Evolutionary conservation across 1,284 basidiomycete genomes (phyloP).

Genomic region (Sanghuangporus sanghuang): DNA sequence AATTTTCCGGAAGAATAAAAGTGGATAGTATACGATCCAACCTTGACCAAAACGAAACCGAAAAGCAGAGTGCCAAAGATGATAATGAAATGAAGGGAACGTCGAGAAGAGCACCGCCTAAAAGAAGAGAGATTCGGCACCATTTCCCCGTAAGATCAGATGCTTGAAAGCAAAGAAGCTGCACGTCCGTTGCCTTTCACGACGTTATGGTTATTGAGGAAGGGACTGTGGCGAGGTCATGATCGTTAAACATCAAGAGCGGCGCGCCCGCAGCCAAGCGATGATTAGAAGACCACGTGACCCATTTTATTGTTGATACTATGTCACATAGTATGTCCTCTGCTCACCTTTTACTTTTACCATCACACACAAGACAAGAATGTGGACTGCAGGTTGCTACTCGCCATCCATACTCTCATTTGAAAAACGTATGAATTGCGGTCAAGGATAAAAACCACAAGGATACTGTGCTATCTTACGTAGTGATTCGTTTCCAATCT

Average conservation of each 20-base stretch:
- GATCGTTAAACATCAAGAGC: not conserved
- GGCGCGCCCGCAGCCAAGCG: not conserved
- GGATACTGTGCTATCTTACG: no score
- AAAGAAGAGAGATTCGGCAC: not conserved
- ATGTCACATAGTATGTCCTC: no score
- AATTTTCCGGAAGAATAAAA: not conserved
- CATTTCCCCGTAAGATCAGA: not conserved
- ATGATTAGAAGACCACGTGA: no score
- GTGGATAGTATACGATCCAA: not conserved
- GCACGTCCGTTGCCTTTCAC: not conserved
- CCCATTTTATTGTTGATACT: no score
- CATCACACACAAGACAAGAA: no score
- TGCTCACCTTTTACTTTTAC: no score
- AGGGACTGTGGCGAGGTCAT: not conserved
- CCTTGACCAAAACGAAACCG: not conserved
- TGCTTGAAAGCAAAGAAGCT: not conserved
- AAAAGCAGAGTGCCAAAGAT: not conserved
- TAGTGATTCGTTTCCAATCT: no score
- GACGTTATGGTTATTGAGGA: not conserved
- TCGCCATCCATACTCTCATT: no score
- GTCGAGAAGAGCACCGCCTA: not conserved
- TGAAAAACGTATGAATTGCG: no score
- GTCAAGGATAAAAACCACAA: no score
- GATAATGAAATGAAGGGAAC: not conserved
- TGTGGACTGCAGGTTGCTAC: no score